Evolutionary conservation across 768 basidiomycete genomes (phyloP), one percentile per base, ranked within the genome.

Genomic region (Botryobasidium botryosum): DNA sequence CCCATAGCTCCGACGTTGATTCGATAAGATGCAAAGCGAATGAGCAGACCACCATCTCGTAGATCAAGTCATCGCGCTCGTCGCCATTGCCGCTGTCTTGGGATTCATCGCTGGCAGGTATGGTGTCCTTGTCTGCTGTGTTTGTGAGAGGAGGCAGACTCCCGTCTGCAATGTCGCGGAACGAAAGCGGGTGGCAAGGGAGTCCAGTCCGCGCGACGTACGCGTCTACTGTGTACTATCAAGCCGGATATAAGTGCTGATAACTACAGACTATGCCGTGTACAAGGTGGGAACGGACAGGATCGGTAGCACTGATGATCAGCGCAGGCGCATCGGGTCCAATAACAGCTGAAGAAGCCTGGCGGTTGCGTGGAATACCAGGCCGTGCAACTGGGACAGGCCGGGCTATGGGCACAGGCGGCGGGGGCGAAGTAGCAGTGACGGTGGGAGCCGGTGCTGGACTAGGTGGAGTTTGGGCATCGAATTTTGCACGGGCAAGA

Each of bases 21-120:
- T 72, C 70, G 26, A 81, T 58, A 28, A 84, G 72, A 53, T 84
- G 80, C 24, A 84, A 58, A 6, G 79, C 79, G 53, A 82, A 83
- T 3, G 79, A 81, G 53, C 79, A 79, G 18, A 83, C 56, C 12
- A 76, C 70, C 60, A 83, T 67, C 51, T 84, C 79, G 33, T 74
- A 63, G 39, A 54, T 44, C 7, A 50, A 48, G 10, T 43, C 4
- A 10, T 44, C 6, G 3, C 45, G 40, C 57, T 32, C 38, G 17
- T 32, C 6, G 6, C 47, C 50, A 4, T 40, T 35, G 5, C 13
- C 47, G 8, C 21, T 6, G 10, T 37, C 45, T n/a, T 23, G 18
- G 2, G 39, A 35, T 38, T 49, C 49, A 12, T 26, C 17, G 33
- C 23, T 12, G 13, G 18, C 28, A 12, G 27, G 7, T 45, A 12